Percentiles rank a stretch among this genome's conserved stretches.
phyloP scores from a whole-genome alignment of 805 yeast genomes.

The Cyberlindnera suaveolens region DNA sequence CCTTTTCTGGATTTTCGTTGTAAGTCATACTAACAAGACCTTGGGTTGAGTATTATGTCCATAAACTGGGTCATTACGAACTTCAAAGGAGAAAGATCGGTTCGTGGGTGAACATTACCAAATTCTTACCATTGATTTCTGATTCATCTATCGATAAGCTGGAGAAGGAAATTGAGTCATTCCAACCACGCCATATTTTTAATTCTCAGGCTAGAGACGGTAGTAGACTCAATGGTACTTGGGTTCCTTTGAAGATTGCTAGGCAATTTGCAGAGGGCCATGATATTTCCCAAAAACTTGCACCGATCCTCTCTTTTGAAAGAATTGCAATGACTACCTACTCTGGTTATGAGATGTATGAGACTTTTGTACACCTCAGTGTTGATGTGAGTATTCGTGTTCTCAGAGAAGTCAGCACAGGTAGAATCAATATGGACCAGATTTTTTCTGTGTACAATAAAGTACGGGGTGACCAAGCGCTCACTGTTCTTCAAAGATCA shows the following conservation, averaged over 20 bases:
- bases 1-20: not conserved
- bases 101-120: conserved; percentile 8
- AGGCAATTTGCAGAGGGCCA: conserved; percentile 15
- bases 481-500: conserved; percentile 7
- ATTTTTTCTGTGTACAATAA: conserved; percentile 17
- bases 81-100: conserved; percentile 7
- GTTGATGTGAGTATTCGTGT: conserved; percentile 18
- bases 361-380: conserved; percentile 17
- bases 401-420: conserved; percentile 15
- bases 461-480: conserved; percentile 9
- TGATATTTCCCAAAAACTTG: conserved; percentile 10
- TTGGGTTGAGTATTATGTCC: conserved; percentile 6
- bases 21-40: not conserved
- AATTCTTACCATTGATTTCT: conserved; percentile 1
- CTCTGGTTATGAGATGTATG: conserved; percentile 21
- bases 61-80: not conserved
- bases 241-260: conserved; percentile 21
- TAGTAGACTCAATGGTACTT: conserved; percentile 13
- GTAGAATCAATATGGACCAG: conserved; percentile 20
- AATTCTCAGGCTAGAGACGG: not conserved
- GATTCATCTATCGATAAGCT: not conserved
- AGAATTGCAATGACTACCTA: conserved; percentile 21
- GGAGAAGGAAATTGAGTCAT: not conserved
- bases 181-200: not conserved
- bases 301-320: conserved; percentile 21